A percentile compares a stretch with the other conserved stretches of the same genome.
Evolutionary conservation across 306 rosid species (phyloP).

Genomic region (Glycine latifolia): DNA sequence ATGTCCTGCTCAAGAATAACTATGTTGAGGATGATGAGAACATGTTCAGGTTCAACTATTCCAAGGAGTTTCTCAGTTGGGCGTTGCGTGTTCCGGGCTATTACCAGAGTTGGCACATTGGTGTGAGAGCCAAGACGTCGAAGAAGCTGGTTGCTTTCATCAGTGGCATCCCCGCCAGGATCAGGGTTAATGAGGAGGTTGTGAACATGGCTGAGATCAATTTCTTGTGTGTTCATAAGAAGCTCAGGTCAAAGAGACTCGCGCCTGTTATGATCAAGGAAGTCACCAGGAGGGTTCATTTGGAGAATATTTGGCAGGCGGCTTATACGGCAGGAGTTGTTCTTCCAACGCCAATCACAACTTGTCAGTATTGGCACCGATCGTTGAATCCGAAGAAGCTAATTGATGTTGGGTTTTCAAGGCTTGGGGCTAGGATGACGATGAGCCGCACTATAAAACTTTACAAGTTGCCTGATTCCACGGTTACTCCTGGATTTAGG

Average conservation of each 20-base stretch:
- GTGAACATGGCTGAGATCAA: conserved; percentile 90
- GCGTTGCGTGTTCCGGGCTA: conserved; percentile 76
- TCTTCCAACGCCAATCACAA: conserved; percentile 66
- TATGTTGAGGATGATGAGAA: conserved; percentile 72
- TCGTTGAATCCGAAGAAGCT: conserved; percentile 90
- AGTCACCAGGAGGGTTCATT: conserved; percentile 84
- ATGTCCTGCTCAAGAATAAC: conserved; percentile 57
- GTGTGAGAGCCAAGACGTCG: conserved; percentile 71
- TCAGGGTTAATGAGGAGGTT: conserved; percentile 59
- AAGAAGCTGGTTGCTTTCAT: conserved; percentile 59
- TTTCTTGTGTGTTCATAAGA: conserved; percentile 86
- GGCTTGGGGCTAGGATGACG: conserved; percentile 92
- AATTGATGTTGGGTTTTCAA: conserved; percentile 86
- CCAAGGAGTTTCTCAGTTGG: conserved; percentile 82
- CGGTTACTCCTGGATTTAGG: conserved; percentile 72
- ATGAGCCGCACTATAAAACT: conserved; percentile 87
- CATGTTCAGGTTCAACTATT: conserved; percentile 75
- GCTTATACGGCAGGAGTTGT: conserved; percentile 92
- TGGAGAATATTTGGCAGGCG: conserved; percentile 88
- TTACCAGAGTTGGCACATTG: conserved; percentile 78
- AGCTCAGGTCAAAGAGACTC: conserved; percentile 80
- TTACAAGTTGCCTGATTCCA: conserved; percentile 72
- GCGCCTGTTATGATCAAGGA: conserved; percentile 94
- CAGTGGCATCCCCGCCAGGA: conserved; percentile 88
- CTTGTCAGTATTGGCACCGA: conserved; percentile 83